Base-by-base conservation (phyloP, 768 basidiomycete species). In the Xanthoconium purpureum region DNA sequence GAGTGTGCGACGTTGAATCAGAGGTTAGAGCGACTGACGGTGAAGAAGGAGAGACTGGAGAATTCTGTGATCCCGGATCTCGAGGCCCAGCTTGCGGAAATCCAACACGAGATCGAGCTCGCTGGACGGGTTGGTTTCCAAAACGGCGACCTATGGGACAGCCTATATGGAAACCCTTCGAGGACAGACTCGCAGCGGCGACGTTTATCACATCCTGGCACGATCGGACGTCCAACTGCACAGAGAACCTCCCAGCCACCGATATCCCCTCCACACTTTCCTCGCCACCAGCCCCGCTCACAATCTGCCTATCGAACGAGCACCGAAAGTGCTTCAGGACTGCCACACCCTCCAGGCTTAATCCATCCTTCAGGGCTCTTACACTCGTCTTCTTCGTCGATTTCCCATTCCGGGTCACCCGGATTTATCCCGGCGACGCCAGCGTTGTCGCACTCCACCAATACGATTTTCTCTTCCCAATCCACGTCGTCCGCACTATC, bases 41-140 rank as follows among this genome's bases (percentile, higher is more conserved):
- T 73, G 54, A 87, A 85, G 74, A 79, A 78, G 64, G 89, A 91
- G 50, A 88, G 80, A 66, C 69, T 91, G 50, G 87, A 89, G 65
- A 73, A 64, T 6, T 72, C 72, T 32, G 73, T 79, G 14, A 75
- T 93, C 17, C 78, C 78, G 1, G 88, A 88, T 57, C 76, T 93
- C 40, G 89, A 90, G 70, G 79, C 81, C 47, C 82, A 85, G 67
- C 74, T 92, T 42, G 74, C 74, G 56, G 80, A 80, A 42, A 71
- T 89, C 48, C 79, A 82, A 61, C 73, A 74, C 28, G 85, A 91
- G 69, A 80, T 89, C 20, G 83, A 85, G 65, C 20, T 53, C 40
- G 43, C 50, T 52, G 74, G 55, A 59, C 74, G 50, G 71, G 76
- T 56, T 47, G 56, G 45, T 40, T 30, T 58, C 29, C 68, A 61